phyloP scores from a whole-genome alignment of 2,329 filamentous ascomycete species.

The Colletotrichum musae region DNA sequence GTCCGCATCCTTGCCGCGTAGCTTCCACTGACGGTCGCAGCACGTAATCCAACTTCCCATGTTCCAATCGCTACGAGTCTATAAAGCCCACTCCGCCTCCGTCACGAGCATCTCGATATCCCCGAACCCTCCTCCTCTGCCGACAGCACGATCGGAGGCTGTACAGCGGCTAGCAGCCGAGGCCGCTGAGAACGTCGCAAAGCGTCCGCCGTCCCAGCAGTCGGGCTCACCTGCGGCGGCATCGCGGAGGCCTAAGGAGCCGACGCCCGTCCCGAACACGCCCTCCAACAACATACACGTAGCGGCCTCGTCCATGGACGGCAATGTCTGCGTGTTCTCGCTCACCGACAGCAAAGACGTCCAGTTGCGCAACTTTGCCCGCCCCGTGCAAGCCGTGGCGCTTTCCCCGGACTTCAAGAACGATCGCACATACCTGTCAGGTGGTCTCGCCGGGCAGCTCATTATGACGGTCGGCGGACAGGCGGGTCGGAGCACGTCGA shows the following conservation, averaged over 20 bases:
- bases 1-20: slow-evolving; percentile 2
- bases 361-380: slow-evolving; percentile 90
- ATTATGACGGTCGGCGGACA: slow-evolving; percentile 88
- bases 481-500: slow-evolving; percentile 86
- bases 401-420: slow-evolving; percentile 95
- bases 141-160: slow-evolving; percentile 59
- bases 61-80: slow-evolving; percentile 85
- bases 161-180: slow-evolving; percentile 54
- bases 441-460: slow-evolving; percentile 88
- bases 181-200: slow-evolving; percentile 50
- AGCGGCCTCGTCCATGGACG: slow-evolving; percentile 94
- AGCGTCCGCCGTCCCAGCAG: slow-evolving; percentile 49
- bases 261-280: slow-evolving; percentile 74
- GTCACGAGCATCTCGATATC: slow-evolving; percentile 93
- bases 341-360: slow-evolving; percentile 92
- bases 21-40: slow-evolving; percentile 57
- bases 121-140: slow-evolving; percentile 77
- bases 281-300: slow-evolving; percentile 95
- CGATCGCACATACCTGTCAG: slow-evolving; percentile 91
- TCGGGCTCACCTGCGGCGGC: slow-evolving; percentile 63
- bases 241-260: slow-evolving; percentile 67
- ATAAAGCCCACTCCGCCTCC: slow-evolving; percentile 93
- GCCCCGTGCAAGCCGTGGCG: slow-evolving; percentile 91
- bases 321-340: slow-evolving; percentile 93
- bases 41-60: slow-evolving; percentile 88